Conservation (phyloP, 1,284 basidiomycete genomes). For the Ustilago trichophora region DNA sequence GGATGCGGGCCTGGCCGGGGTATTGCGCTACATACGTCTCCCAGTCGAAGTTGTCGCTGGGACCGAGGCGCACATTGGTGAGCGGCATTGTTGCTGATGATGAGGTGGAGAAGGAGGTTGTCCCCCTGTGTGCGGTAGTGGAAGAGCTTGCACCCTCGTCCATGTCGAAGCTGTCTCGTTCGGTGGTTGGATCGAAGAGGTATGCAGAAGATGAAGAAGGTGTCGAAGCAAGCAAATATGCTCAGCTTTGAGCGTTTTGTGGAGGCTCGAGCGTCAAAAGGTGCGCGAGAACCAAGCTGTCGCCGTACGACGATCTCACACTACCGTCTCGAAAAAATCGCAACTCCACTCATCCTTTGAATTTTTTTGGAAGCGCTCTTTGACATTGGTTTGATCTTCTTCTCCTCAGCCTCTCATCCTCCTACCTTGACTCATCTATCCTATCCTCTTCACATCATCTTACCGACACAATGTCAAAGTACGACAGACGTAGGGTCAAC, state of each 20-base stretch:
- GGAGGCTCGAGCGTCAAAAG: constrained; percentile 31
- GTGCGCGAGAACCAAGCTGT: neutral
- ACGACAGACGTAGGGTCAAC: constrained; percentile 43
- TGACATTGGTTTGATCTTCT: neutral
- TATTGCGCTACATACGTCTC: constrained; percentile 49
- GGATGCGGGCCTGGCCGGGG: constrained; percentile 26
- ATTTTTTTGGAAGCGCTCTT: constrained; percentile 7
- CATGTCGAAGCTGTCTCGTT: neutral
- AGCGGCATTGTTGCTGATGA: constrained; percentile 1
- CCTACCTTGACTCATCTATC: neutral
- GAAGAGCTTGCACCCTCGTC: constrained; percentile 1
- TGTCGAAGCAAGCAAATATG: no score
- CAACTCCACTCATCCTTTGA: constrained; percentile 12
- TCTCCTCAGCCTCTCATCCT: neutral
- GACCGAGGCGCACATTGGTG: constrained; percentile 12
- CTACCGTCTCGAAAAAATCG: neutral
- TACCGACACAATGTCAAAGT: constrained; percentile 24
- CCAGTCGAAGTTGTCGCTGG: constrained; percentile 55
- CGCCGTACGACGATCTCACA: constrained; percentile 24
- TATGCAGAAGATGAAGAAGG: no score
- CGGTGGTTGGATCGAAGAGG: no score
- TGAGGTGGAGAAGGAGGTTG: neutral
- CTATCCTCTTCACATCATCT: no score
- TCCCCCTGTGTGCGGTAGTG: constrained; percentile 70
- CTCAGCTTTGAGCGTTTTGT: no score